phyloP scores from a whole-genome alignment of 163 green algal species.

The Coccomyxa subellipsoidea region DNA sequence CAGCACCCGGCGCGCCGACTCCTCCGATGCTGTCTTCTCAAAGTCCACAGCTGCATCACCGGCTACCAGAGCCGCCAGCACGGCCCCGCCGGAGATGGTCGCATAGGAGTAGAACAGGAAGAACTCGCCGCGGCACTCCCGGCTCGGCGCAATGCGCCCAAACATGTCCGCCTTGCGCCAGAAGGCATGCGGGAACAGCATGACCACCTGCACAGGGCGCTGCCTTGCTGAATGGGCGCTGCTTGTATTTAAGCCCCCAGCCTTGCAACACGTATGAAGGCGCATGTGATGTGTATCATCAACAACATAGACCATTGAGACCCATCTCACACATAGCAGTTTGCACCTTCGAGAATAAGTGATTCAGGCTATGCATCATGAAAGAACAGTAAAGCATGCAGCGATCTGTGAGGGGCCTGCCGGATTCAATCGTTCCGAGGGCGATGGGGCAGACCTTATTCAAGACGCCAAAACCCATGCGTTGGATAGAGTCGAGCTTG shows the following conservation, averaged over 20 bases:
- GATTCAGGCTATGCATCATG: no score
- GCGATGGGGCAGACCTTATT: constrained; percentile 79
- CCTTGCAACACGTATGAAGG: no score
- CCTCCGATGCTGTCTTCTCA: constrained; percentile 42
- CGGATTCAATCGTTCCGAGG: no score
- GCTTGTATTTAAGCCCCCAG: no score
- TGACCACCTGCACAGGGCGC: constrained; percentile 51
- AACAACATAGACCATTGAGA: no score
- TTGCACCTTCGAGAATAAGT: no score
- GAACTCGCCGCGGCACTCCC: constrained; percentile 64
- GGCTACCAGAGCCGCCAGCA: constrained; percentile 66
- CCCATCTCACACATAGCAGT: no score
- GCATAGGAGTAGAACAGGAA: constrained; percentile 94
- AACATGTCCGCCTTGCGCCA: constrained; percentile 86
- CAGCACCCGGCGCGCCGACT: constrained; percentile 68
- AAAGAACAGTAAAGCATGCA: no score
- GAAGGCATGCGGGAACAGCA: constrained; percentile 77
- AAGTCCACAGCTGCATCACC: constrained; percentile 54
- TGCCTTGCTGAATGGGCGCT: no score
- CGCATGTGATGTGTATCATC: no score
- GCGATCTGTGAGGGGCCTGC: no score
- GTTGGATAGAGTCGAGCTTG: constrained; percentile 59
- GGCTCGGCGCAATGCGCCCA: constrained; percentile 55
- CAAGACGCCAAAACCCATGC: constrained; percentile 80
- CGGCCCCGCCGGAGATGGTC: constrained; percentile 60